Evolutionary conservation across 2,329 filamentous ascomycete genomes (phyloP).

Genomic region (Fusarium sp.): DNA sequence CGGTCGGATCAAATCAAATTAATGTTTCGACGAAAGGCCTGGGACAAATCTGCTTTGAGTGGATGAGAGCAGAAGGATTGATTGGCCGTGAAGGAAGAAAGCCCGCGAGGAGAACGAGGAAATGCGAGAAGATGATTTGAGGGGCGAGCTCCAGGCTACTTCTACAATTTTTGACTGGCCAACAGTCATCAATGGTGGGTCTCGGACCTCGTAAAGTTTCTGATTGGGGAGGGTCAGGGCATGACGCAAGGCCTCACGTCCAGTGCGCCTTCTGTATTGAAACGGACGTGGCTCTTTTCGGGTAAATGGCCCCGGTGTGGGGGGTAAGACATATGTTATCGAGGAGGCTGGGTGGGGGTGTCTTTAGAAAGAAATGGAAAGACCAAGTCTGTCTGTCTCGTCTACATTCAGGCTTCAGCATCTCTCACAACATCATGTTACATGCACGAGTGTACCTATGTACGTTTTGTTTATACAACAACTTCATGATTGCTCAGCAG

Average conservation of each 20-base stretch:
- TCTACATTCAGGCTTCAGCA: neutral
- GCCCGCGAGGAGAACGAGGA: constrained; percentile 55
- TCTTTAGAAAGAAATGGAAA: neutral
- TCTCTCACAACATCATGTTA: neutral
- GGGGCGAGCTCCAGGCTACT: constrained; percentile 58
- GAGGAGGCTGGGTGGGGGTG: neutral
- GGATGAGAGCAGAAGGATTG: constrained; percentile 55
- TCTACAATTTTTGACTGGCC: constrained; percentile 63
- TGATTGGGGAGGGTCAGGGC: constrained; percentile 51
- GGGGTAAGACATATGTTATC: neutral
- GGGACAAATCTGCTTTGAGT: constrained; percentile 52
- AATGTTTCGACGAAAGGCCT: constrained; percentile 47
- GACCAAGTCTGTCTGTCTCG: neutral
- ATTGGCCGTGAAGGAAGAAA: constrained; percentile 63
- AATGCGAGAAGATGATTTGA: constrained; percentile 66
- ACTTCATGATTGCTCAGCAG: neutral
- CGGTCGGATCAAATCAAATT: constrained; percentile 31
- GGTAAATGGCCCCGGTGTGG: neutral
- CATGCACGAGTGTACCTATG: neutral
- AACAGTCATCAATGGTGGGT: constrained; percentile 57
- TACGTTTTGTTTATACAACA: neutral
- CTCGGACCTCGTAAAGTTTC: constrained; percentile 40
- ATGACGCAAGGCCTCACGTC: constrained; percentile 44
- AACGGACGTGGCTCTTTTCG: neutral
- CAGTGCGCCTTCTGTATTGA: neutral